Conservation (phyloP, 768 basidiomycete species). For the Leucocoprinus sp. region DNA sequence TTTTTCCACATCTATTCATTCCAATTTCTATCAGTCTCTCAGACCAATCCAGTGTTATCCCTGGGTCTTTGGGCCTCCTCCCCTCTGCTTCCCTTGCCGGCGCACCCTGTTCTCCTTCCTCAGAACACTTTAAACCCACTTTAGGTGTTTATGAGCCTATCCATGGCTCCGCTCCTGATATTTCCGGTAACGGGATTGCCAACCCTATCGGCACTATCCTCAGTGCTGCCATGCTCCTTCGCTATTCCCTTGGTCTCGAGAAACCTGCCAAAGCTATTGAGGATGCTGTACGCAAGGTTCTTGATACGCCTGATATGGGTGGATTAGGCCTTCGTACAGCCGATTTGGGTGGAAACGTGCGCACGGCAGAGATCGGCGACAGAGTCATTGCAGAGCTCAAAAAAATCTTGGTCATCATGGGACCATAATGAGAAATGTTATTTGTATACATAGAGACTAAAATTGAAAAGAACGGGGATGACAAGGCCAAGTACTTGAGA, state of each 20-base stretch:
- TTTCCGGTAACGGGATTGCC: slow-evolving; percentile 88
- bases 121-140: slow-evolving; percentile 62
- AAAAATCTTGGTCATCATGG: neutral
- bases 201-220: slow-evolving; percentile 95
- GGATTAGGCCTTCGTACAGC: slow-evolving; percentile 76
- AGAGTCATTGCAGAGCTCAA: slow-evolving; percentile 14
- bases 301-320: slow-evolving; percentile 63
- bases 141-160: slow-evolving; percentile 95
- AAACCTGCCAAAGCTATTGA: slow-evolving; percentile 82
- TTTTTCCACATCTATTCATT: slow-evolving; percentile 6
- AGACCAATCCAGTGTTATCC: slow-evolving; percentile 95
- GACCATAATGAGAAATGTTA: neutral
- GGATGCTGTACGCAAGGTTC: slow-evolving; percentile 79
- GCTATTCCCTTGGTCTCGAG: slow-evolving; percentile 90
- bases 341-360: slow-evolving; percentile 76
- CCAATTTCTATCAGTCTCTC: slow-evolving; percentile 58
- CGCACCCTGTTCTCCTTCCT: slow-evolving; percentile 56
- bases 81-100: slow-evolving; percentile 96
- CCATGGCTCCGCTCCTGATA: slow-evolving; percentile 92
- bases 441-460: neutral
- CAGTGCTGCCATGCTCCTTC: slow-evolving; percentile 85
- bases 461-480: neutral
- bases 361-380: slow-evolving; percentile 79
- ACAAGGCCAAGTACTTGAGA: slow-evolving; percentile 70
- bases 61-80: slow-evolving; percentile 91